These are phyloP conservation scores for Oemleria cerasiformis DNA, from an alignment of 306 rosid species.

Conservation along the genomic window DNA sequence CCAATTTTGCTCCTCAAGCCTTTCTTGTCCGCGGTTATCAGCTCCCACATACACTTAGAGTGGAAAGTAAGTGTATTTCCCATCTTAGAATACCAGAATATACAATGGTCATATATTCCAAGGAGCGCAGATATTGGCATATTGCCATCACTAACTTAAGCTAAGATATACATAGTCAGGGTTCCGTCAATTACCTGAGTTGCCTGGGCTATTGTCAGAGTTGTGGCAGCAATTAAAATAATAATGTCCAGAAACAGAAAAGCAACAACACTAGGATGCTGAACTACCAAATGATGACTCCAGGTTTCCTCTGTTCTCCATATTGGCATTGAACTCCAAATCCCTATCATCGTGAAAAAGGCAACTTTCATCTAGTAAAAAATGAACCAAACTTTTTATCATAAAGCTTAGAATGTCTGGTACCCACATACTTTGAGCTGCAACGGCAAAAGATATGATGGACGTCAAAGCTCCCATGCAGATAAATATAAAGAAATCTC, in stretches of 20 bases:
- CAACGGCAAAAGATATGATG: constrained; percentile 39
- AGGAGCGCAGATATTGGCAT: neutral
- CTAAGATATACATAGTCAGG: neutral
- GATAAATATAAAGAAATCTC: constrained; percentile 78
- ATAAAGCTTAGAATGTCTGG: constrained; percentile 20
- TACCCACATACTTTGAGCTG: constrained; percentile 65
- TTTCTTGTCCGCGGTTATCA: neutral
- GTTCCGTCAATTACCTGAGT: constrained; percentile 54
- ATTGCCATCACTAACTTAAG: neutral
- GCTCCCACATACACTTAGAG: neutral
- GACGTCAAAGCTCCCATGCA: constrained; percentile 68
- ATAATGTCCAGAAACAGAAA: constrained; percentile 58
- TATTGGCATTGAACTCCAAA: constrained; percentile 49
- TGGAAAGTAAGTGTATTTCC: neutral
- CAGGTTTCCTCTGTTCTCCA: constrained; percentile 56
- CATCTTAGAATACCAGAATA: neutral
- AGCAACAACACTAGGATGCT: constrained; percentile 57
- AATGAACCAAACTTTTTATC: constrained; percentile 12
- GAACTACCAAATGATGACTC: constrained; percentile 52
- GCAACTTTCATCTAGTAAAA: constrained; percentile 23
- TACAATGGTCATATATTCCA: neutral
- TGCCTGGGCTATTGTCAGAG: constrained; percentile 65
- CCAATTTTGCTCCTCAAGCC: neutral
- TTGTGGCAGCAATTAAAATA: constrained; percentile 42
- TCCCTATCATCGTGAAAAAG: constrained; percentile 54